Evolutionary conservation across 1,139 yeast species (phyloP).

Genomic region (Magnusiomyces fungicola): DNA sequence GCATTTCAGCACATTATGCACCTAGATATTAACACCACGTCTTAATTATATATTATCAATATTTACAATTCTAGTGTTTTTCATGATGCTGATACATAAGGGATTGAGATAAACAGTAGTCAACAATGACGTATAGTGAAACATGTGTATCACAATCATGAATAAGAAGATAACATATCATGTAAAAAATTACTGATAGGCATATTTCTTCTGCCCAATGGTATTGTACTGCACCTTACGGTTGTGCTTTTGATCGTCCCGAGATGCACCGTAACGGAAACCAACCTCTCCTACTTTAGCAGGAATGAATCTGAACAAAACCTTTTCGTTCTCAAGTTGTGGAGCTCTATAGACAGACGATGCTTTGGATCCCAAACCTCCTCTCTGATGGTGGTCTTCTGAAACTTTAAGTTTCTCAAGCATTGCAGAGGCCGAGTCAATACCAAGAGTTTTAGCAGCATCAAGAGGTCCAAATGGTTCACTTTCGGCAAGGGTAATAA

Average conservation of each 20-base stretch:
- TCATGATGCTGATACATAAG: no score
- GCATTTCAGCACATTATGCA: no score
- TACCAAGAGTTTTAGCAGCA: conserved; percentile 78
- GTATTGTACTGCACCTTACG: conserved; percentile 71
- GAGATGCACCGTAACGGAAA: conserved; percentile 81
- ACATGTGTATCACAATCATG: background rate
- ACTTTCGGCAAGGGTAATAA: conserved; percentile 83
- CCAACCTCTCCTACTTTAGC: conserved; percentile 82
- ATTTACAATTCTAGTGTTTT: no score
- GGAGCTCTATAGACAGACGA: conserved; percentile 30
- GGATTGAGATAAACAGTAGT: no score
- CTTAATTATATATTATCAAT: no score
- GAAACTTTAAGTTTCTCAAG: conserved; percentile 57
- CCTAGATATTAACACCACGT: no score
- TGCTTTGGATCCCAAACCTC: no score
- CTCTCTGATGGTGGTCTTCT: conserved; percentile 37
- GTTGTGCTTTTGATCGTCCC: conserved; percentile 83
- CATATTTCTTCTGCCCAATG: conserved; percentile 48
- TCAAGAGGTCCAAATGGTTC: conserved; percentile 97
- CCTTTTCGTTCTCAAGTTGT: conserved; percentile 37
- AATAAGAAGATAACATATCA: background rate
- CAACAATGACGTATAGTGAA: no score
- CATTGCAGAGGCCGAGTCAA: conserved; percentile 79
- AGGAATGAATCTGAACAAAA: conserved; percentile 63
- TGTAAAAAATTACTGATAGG: conserved; percentile 6